Evolutionary conservation across 2,329 filamentous ascomycete genomes (phyloP), one percentile per base, ranked within the genome.

Genomic region (Botrytis galanthina): DNA sequence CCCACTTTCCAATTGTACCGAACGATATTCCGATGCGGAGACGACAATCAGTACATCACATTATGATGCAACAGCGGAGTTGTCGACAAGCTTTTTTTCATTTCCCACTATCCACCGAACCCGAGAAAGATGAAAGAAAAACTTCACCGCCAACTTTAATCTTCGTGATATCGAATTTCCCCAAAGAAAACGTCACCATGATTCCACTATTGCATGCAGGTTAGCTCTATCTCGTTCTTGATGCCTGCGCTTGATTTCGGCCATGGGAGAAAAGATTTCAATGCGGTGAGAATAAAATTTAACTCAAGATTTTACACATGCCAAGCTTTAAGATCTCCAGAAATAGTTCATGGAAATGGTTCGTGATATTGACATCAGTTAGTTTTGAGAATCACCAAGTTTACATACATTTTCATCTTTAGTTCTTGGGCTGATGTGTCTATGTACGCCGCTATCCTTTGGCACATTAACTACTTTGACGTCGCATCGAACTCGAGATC

Each of bases 51-150:
- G 46, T 37, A 51, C 46, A 68, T 68, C 46, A 51, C 46, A 54
- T 68, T 26, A 54, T 68, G 66, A 68, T 68, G 66, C 66, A 68
- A 57, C 64, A 68, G 64, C 64, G 46, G 48, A 57, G 48, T 18
- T 22, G 8, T 51, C 64, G 39, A 42, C 26, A 68, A 68, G 63
- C 32, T 54, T 54, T 67, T 54, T 68, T 68, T 68, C 48, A 57
- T 57, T 57, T 57, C 51, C 51, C 51, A 57, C 48, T 26, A 42
- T 42, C 26, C 46, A 68, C 46, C 48, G 26, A 37, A n/a, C 44
- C 35, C 35, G 39, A 32, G 16, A 42, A 22, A 29, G 37, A 37
- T 29, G 26, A 18, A 26, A 54, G 66, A 14, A 68, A 32, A 37
- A 32, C 44, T n/a, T 48, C 60, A 54, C 64, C 64, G 64, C 64